Evolutionary conservation across 352 stramenopile species (phyloP).

Genomic region (Elongisporangium undulatum): DNA sequence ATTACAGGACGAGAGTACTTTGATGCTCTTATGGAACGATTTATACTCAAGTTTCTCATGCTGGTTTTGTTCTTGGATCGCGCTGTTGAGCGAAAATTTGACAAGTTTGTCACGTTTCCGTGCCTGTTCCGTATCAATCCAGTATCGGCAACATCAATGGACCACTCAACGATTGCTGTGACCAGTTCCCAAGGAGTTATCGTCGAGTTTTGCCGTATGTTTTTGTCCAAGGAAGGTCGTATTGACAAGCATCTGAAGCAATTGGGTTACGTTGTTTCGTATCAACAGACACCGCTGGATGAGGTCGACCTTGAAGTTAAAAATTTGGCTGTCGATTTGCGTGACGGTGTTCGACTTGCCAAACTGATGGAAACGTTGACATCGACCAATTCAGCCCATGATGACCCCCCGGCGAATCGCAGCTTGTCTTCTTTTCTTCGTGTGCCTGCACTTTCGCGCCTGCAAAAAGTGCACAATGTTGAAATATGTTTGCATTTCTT

Average conservation of each 20-base stretch:
- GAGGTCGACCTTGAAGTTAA: constrained; percentile 92
- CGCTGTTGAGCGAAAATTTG: constrained; percentile 62
- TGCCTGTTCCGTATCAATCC: constrained; percentile 85
- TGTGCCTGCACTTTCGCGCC: constrained; percentile 91
- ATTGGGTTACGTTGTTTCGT: constrained; percentile 83
- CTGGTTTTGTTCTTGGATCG: constrained; percentile 92
- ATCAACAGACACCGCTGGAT: constrained; percentile 92
- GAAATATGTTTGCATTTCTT: constrained; percentile 87
- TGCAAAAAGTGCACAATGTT: constrained; percentile 97
- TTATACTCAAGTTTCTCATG: constrained; percentile 90
- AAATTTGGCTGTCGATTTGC: constrained; percentile 93
- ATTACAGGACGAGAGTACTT: constrained; percentile 79
- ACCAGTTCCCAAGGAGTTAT: constrained; percentile 93
- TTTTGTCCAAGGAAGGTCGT: constrained; percentile 91
- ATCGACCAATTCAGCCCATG: constrained; percentile 3
- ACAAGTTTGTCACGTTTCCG: constrained; percentile 79
- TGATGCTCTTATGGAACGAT: constrained; percentile 80
- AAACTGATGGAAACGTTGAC: constrained; percentile 92
- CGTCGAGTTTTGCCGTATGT: constrained; percentile 90
- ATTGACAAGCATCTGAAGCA: constrained; percentile 92
- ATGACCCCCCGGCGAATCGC: constrained; percentile 10
- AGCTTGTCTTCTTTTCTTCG: constrained; percentile 81
- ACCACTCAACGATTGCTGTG: constrained; percentile 27
- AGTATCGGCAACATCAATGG: constrained; percentile 3
- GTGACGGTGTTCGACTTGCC: constrained; percentile 93